Base-by-base conservation (phyloP, 768 basidiomycete species). In the Tricholoma hemisulphureum region DNA sequence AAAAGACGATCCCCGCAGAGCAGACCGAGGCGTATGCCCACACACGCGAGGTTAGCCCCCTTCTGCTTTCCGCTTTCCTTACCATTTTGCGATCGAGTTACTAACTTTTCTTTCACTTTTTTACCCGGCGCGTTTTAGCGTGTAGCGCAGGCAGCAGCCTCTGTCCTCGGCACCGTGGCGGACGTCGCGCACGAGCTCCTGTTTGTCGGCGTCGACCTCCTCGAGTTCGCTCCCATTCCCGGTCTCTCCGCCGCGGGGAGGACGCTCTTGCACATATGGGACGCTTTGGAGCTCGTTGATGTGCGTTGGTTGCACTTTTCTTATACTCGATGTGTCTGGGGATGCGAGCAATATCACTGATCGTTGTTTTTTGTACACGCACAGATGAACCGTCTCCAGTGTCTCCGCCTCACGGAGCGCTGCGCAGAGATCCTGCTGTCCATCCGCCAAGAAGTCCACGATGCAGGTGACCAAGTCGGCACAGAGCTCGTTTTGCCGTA, bases 361-460 rank as follows among this genome's bases (percentile, higher is more conserved):
- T n/a, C n/a, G n/a, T n/a, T 37, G 26, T 37, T 62, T 18, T 53
- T 45, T 6, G 29, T 28, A 59, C 21, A 13, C 8, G 26, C 26
- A 28, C 61, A 91, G 89, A 83, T 81, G 61, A 90, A 91, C 59
- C 78, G 86, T 16, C 72, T 86, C 11, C 80, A 82, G 1, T 89
- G 87, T 63, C 75, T 91, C 26, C 84, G 88, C 9, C 77, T 92
- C 7, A 88, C 87, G 0, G 84, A 89, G 62, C 83, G 88, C 24
- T 90, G 88, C 59, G 89, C 89, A 0, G 82, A 82, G 13, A 80
- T 87, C 16, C 77, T 91, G 2, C 70, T 85, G n/a, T 80, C 82
- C 10, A 80, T 92, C 5, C 78, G 83, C 0, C 78, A 82, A 29
- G 88, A 89, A 56, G 76, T 91, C 1, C 63, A 74, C 2, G 79